A percentile compares a stretch with the other conserved stretches of the same genome.
These are phyloP conservation scores for Chimonanthus praecox DNA, from an alignment of 164 flowering plant genomes.

Conservation along the genomic window DNA sequence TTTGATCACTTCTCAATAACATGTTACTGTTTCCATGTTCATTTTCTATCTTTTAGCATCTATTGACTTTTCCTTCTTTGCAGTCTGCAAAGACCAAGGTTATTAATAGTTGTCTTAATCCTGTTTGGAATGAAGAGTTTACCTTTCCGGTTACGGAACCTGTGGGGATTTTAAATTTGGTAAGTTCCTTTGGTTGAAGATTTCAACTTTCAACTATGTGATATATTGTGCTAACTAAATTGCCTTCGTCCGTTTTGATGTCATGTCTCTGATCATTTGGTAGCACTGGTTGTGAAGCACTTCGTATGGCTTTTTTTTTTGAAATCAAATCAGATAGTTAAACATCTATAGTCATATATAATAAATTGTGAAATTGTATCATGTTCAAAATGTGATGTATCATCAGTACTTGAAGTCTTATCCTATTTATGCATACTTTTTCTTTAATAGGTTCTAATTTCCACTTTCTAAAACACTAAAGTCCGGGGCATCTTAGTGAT, in stretches of 20 bases:
- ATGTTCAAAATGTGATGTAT: no score
- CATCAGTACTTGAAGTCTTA: no score
- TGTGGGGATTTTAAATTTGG: slow-evolving; percentile 46
- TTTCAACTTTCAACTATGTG: neutral
- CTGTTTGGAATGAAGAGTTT: slow-evolving; percentile 86
- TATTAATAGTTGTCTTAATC: slow-evolving; percentile 44
- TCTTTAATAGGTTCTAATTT: no score
- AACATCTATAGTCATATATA: no score
- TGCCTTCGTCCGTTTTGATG: neutral
- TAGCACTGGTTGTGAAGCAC: no score
- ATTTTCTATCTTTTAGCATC: slow-evolving; percentile 2
- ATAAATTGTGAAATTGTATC: no score
- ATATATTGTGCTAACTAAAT: neutral
- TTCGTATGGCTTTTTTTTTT: no score
- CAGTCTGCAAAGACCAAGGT: slow-evolving; percentile 85
- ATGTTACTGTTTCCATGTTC: neutral
- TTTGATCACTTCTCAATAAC: neutral
- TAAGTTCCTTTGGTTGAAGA: slow-evolving; percentile 16
- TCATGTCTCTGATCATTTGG: no score
- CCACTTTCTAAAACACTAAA: no score
- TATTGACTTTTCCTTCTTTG: slow-evolving; percentile 5
- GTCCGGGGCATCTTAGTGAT: no score
- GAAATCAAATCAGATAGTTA: no score
- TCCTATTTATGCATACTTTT: no score
- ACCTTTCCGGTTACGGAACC: slow-evolving; percentile 53